phyloP scores from a whole-genome alignment of 148 eudicot genomes.

The Linanthus parryae region DNA sequence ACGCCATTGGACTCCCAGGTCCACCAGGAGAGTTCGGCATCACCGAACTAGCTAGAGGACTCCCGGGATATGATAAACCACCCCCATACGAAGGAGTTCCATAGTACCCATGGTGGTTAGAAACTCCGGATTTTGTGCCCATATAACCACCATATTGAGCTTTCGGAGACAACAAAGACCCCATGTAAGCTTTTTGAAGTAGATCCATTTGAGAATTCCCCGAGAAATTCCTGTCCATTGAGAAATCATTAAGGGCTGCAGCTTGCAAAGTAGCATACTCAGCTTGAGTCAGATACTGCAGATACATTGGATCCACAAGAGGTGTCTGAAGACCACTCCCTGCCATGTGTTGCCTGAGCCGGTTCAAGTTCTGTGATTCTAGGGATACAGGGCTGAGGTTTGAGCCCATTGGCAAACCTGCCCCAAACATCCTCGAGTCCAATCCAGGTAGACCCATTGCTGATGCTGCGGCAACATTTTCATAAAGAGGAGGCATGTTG shows the following conservation, averaged over 20 bases:
- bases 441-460: constrained; percentile 56
- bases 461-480: constrained; percentile 72
- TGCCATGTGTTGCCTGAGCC: constrained; percentile 50
- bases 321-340: constrained; percentile 50
- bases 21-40: constrained; percentile 71
- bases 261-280: too few species aligned
- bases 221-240: constrained; percentile 56
- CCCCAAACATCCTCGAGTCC: constrained; percentile 56
- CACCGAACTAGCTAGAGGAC: constrained; percentile 69
- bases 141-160: constrained; percentile 56
- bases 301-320: constrained; percentile 72
- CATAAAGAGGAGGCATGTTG: constrained; percentile 72
- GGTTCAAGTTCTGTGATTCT: constrained; percentile 37
- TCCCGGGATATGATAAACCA: constrained; percentile 91
- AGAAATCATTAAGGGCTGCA: constrained; percentile 65
- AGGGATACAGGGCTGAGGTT: constrained; percentile 25
- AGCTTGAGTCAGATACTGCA: constrained; percentile 67
- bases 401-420: constrained; percentile 34
- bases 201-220: constrained; percentile 49
- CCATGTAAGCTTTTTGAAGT: constrained; percentile 80
- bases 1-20: constrained; percentile 84
- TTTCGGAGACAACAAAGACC: constrained; percentile 62
- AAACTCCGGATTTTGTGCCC: constrained; percentile 44
- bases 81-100: constrained; percentile 65
- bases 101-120: constrained; percentile 71